Evolutionary conservation across 192 early-diverging fungal genomes (phyloP).

Genomic region (Chytriomyces hyalinus): DNA sequence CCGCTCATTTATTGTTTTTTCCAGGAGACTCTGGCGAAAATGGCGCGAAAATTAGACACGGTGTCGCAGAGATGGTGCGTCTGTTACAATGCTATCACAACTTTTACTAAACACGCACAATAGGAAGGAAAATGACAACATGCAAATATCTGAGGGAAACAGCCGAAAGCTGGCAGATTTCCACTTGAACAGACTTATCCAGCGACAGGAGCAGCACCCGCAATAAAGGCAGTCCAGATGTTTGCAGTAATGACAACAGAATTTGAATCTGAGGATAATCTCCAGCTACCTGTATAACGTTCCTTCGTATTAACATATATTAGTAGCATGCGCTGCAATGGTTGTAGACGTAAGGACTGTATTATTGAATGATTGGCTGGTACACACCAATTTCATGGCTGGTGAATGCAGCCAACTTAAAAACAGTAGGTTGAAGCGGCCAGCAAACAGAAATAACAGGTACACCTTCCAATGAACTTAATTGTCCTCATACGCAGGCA

Average conservation of each 20-base stretch:
- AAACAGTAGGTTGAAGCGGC: too few relatives aligned
- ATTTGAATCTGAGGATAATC: conserved; percentile 5
- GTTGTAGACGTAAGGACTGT: too few relatives aligned
- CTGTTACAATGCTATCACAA: neutral
- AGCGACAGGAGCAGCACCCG: conserved; percentile 8
- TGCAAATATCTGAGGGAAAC: conserved; percentile 56
- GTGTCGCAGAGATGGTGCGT: conserved; percentile 49
- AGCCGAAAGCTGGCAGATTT: conserved; percentile 54
- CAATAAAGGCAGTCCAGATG: conserved; percentile 6
- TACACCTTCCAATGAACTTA: too few relatives aligned
- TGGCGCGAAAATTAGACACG: conserved; percentile 59
- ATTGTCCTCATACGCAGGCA: conserved; percentile 37
- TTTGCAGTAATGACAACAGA: neutral
- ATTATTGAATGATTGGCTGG: too few relatives aligned
- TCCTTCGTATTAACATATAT: too few relatives aligned
- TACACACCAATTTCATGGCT: too few relatives aligned
- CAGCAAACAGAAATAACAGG: too few relatives aligned
- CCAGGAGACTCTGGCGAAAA: conserved; percentile 64
- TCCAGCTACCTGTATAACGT: too few relatives aligned
- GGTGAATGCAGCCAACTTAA: too few relatives aligned
- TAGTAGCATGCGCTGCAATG: too few relatives aligned
- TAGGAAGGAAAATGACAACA: conserved; percentile 59
- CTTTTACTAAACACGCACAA: neutral
- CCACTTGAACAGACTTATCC: conserved; percentile 49
- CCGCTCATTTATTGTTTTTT: neutral